Conservation (phyloP, 495 filamentous ascomycete genomes). For the Neurospora sp. region DNA sequence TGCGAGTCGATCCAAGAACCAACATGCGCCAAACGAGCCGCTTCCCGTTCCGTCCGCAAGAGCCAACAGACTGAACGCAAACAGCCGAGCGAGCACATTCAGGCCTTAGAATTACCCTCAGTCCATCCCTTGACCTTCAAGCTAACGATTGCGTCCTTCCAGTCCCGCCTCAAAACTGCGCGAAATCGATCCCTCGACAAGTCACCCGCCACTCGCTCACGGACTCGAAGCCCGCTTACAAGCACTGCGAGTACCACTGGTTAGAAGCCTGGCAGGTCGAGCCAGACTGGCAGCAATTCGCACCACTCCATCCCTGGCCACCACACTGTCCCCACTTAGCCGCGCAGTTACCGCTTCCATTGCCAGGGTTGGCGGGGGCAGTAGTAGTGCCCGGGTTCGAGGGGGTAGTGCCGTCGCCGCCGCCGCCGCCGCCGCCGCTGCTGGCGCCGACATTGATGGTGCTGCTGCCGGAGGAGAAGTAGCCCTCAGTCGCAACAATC, state of each 20-base stretch:
- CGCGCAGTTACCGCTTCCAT: conserved; percentile 10
- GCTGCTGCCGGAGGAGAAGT: conserved; percentile 40
- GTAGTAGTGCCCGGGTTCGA: background rate
- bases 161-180: background rate
- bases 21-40: background rate
- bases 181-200: background rate
- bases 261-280: conserved; percentile 35
- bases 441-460: conserved; percentile 34
- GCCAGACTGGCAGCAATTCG: conserved; percentile 33
- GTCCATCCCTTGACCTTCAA: background rate
- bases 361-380: background rate
- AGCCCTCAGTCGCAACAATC: conserved; percentile 50
- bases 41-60: background rate
- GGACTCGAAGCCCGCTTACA: conserved; percentile 5
- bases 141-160: background rate
- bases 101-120: background rate
- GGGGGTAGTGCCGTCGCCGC: conserved; percentile 1
- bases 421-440: background rate
- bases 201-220: background rate
- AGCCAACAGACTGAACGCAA: background rate
- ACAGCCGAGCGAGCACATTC: background rate
- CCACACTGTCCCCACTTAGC: conserved; percentile 40
- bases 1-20: background rate
- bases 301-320: conserved; percentile 35
- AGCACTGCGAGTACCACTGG: conserved; percentile 41